Evolutionary conservation across 2,329 filamentous ascomycete genomes (phyloP).

Genomic region (Penicillium brevicompactum): DNA sequence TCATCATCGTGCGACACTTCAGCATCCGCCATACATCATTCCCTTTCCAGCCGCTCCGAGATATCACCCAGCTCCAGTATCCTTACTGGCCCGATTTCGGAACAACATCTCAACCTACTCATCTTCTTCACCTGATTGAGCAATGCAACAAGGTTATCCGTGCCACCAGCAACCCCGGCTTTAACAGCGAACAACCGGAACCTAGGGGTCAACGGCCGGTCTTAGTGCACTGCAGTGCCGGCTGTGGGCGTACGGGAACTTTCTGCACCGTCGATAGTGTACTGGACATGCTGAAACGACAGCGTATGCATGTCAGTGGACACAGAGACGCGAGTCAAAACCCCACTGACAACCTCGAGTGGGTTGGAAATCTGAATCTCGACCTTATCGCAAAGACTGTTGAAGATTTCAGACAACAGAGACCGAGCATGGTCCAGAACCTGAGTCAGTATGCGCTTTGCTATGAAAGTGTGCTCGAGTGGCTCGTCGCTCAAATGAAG

Average conservation of each 20-base stretch:
- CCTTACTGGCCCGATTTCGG: conserved; percentile 98
- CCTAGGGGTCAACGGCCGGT: conserved; percentile 64
- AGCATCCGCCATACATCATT: conserved; percentile 73
- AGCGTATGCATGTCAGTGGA: conserved; percentile 50
- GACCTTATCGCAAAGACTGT: conserved; percentile 87
- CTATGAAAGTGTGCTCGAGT: conserved; percentile 93
- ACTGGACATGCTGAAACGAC: conserved; percentile 94
- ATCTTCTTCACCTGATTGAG: conserved; percentile 87
- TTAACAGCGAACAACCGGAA: conserved; percentile 58
- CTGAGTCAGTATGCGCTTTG: conserved; percentile 91
- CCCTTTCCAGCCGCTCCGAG: conserved; percentile 83
- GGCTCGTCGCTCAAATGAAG: conserved; percentile 57
- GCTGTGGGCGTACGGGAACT: conserved; percentile 91
- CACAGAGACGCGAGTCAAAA: conserved; percentile 19
- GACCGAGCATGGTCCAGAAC: conserved; percentile 96
- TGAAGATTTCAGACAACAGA: conserved; percentile 83
- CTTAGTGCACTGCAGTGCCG: conserved; percentile 92
- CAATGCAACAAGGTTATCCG: conserved; percentile 71
- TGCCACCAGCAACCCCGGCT: conserved; percentile 32
- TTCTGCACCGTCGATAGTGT: conserved; percentile 97
- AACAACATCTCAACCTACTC: conserved; percentile 81
- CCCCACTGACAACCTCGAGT: conserved; percentile 48
- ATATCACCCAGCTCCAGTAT: conserved; percentile 94
- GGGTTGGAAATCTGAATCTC: conserved; percentile 69
- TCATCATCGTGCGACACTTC: conserved; percentile 84